phyloP scores from a whole-genome alignment of 257 asterid species.

The Solanum pinnatisectum region DNA sequence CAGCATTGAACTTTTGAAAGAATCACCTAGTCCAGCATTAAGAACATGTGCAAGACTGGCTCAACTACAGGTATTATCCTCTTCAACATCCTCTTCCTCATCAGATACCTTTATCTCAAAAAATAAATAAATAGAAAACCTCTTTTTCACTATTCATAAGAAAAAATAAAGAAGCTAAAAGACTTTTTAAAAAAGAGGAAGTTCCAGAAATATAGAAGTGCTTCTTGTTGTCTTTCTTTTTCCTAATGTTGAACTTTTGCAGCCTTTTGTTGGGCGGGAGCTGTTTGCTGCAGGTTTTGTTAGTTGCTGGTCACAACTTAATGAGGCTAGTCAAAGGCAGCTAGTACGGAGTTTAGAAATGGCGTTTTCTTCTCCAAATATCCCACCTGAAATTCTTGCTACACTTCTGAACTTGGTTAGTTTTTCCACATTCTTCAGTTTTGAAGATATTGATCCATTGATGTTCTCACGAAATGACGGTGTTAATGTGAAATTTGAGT shows the following conservation, averaged over 20 bases:
- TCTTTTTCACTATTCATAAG: background rate
- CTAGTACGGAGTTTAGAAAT: constrained; percentile 88
- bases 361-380: constrained; percentile 98
- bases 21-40: constrained; percentile 96
- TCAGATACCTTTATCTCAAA: background rate
- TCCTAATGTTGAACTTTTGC: constrained; percentile 24
- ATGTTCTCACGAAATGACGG: background rate
- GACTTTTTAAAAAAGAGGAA: background rate
- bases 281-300: constrained; percentile 99
- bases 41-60: constrained; percentile 97
- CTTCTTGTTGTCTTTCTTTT: background rate
- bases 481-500: background rate
- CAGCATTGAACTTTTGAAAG: constrained; percentile 93
- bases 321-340: constrained; percentile 69
- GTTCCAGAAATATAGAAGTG: background rate
- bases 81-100: background rate
- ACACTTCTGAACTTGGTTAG: constrained; percentile 92
- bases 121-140: background rate
- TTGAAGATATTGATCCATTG: background rate
- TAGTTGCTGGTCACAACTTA: constrained; percentile 97
- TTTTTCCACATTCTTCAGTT: background rate
- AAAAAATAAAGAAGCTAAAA: background rate
- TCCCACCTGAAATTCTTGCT: constrained; percentile 97
- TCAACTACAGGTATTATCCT: constrained; percentile 67
- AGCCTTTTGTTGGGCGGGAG: constrained; percentile 99